These are phyloP conservation scores for Apostasia ramifera DNA, from an alignment of 106 monocot genomes.

Conservation along the genomic window DNA sequence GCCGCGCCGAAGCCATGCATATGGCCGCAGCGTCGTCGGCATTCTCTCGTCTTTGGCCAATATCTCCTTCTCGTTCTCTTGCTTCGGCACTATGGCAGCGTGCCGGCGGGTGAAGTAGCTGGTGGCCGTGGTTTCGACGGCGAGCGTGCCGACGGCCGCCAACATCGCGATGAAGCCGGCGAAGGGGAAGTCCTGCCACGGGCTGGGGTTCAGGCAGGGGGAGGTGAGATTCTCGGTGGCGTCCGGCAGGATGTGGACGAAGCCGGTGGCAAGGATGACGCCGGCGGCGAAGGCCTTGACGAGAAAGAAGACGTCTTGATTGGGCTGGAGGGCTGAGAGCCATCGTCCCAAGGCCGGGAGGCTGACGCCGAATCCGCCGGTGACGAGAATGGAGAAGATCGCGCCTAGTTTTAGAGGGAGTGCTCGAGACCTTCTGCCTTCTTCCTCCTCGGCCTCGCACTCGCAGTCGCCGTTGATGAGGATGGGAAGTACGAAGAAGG, in stretches of 20 bases:
- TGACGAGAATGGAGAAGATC: constrained; percentile 25
- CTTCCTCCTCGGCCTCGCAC: constrained; percentile 8
- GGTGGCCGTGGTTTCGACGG: constrained; percentile 38
- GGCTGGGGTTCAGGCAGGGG: constrained; percentile 17
- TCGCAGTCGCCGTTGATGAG: constrained; percentile 5
- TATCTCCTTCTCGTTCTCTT: too few relatives aligned
- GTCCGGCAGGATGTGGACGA: constrained; percentile 43
- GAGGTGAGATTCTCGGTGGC: constrained; percentile 29
- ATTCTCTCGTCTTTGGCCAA: too few relatives aligned
- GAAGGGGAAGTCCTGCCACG: constrained; percentile 42
- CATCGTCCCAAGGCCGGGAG: constrained; percentile 6
- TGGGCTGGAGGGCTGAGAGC: constrained; percentile 17
- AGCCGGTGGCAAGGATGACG: constrained; percentile 38
- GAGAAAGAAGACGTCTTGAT: constrained; percentile 21
- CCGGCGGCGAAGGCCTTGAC: constrained; percentile 42
- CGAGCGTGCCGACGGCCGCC: constrained; percentile 28
- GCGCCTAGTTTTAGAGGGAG: constrained; percentile 20
- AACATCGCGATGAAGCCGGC: constrained; percentile 38
- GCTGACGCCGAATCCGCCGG: constrained; percentile 13
- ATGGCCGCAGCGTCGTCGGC: too few relatives aligned
- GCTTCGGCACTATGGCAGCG: not conserved
- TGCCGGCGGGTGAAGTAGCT: constrained; percentile 31
- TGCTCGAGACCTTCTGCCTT: constrained; percentile 10
- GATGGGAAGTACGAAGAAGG: constrained; percentile 6
- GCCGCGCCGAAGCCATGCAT: too few relatives aligned